Evolutionary conservation across 176 grass and related monocot genomes (phyloP).

Genomic region (Microstegium vimineum): DNA sequence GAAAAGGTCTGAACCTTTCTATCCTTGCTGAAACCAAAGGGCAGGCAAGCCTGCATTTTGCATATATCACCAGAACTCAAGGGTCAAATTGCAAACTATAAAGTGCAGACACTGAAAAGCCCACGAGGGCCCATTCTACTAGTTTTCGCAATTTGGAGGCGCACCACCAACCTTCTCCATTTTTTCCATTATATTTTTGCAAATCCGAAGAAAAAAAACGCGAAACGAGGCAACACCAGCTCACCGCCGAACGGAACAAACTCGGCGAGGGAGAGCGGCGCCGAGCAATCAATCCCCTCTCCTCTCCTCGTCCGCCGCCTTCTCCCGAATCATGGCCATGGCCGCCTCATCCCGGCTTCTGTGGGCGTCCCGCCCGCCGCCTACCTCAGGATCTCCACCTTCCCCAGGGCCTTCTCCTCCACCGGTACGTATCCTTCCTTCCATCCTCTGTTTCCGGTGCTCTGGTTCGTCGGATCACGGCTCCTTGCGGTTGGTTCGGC

Average conservation of each 20-base stretch:
- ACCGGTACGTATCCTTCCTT: conserved; percentile 44
- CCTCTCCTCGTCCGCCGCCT: conserved; percentile 1
- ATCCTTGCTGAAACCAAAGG: neutral
- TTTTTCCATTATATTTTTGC: conserved; percentile 2
- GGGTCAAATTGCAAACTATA: neutral
- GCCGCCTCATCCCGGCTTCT: conserved; percentile 55
- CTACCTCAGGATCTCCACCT: conserved; percentile 85
- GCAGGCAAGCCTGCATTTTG: neutral
- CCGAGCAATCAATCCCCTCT: neutral
- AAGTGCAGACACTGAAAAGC: neutral
- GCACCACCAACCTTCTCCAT: conserved; percentile 29
- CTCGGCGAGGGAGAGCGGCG: neutral
- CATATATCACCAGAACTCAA: neutral
- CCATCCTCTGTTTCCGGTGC: neutral
- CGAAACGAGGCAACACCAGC: neutral
- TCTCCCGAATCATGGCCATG: conserved; percentile 30
- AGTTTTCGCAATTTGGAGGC: neutral
- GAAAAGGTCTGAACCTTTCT: neutral
- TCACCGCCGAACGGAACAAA: conserved; percentile 24
- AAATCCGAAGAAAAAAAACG: neutral
- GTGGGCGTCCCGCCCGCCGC: conserved; percentile 90
- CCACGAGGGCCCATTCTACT: conserved; percentile 4
- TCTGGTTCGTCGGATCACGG: neutral
- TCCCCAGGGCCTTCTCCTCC: conserved; percentile 81
- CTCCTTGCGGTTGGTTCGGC: neutral